phyloP scores from a whole-genome alignment of 2,329 filamentous ascomycete genomes.

The Fusarium pseudocircinatum region DNA sequence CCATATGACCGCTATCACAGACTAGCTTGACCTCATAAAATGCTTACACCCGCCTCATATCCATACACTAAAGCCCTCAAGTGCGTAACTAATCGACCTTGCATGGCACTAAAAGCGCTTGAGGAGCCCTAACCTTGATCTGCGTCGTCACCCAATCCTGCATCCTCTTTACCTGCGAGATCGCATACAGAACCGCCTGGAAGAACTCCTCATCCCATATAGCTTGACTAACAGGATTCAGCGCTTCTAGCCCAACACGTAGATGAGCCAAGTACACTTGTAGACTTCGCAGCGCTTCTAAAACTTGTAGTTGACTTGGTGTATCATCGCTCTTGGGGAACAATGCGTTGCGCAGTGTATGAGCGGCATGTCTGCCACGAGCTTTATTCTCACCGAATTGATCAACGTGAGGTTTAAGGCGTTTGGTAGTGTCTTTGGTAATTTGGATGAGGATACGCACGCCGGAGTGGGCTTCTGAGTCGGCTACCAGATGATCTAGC shows the following conservation, averaged over 20 bases:
- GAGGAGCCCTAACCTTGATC: not conserved
- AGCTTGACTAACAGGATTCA: not conserved
- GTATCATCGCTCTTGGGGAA: accelerated
- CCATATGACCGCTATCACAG: not conserved
- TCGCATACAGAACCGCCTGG: not conserved
- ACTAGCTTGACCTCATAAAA: not conserved
- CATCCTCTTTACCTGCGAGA: not conserved
- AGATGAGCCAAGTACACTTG: not conserved
- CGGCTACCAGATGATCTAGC: not conserved
- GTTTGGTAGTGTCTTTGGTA: not conserved
- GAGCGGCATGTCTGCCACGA: not conserved
- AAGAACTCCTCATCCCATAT: not conserved
- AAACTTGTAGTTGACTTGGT: not conserved
- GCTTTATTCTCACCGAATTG: not conserved
- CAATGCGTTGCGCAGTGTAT: not conserved
- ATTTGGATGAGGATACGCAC: not conserved
- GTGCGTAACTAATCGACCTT: not conserved
- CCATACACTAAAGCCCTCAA: too few species aligned
- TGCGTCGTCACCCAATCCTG: not conserved
- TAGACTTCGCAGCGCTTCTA: not conserved
- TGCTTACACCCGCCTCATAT: too few species aligned
- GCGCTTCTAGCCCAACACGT: accelerated
- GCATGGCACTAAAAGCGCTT: not conserved
- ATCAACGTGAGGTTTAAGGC: not conserved
- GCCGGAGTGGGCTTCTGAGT: not conserved